Evolutionary conservation across 768 basidiomycete species (phyloP).

Genomic region (Cyclocybe aegerita): DNA sequence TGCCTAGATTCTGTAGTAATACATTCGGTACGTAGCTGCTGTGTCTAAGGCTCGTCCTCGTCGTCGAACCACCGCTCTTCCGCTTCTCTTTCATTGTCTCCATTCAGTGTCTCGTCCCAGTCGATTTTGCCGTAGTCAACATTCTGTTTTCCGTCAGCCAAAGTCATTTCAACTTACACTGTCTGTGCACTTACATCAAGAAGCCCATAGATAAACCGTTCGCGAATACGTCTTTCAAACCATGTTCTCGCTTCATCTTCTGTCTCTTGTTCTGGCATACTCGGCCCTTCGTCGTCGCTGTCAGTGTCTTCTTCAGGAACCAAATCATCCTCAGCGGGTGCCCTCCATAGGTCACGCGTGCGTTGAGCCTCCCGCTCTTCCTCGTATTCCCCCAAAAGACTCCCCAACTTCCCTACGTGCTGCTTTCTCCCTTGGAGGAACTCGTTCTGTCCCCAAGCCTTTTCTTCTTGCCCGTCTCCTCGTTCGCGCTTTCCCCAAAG

Average conservation of each 20-base stretch:
- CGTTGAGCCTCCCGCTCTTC: constrained; percentile 76
- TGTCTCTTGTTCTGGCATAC: constrained; percentile 37
- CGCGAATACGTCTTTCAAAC: constrained; percentile 64
- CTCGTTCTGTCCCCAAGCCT: constrained; percentile 59
- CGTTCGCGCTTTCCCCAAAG: constrained; percentile 63
- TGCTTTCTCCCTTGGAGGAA: constrained; percentile 59
- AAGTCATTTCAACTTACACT: background rate
- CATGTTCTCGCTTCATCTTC: constrained; percentile 45
- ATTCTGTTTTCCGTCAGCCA: constrained; percentile 36
- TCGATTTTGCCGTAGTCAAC: constrained; percentile 72
- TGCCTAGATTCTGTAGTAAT: background rate
- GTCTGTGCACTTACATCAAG: constrained; percentile 53
- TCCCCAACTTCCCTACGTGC: constrained; percentile 70
- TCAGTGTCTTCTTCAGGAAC: constrained; percentile 73
- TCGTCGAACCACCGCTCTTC: constrained; percentile 79
- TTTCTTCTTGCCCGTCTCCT: constrained; percentile 64
- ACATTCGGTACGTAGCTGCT: background rate
- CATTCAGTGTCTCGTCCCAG: constrained; percentile 73
- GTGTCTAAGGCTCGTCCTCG: constrained; percentile 32
- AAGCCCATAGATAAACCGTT: constrained; percentile 74
- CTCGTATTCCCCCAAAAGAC: constrained; percentile 68
- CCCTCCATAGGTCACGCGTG: constrained; percentile 44
- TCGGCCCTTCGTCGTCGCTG: constrained; percentile 39
- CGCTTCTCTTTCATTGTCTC: constrained; percentile 54
- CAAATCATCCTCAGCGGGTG: constrained; percentile 39